Percentiles rank a stretch among this genome's conserved stretches.
Evolutionary conservation across 2,329 filamentous ascomycete species (phyloP).

Genomic region (Parastagonospora avenae): DNA sequence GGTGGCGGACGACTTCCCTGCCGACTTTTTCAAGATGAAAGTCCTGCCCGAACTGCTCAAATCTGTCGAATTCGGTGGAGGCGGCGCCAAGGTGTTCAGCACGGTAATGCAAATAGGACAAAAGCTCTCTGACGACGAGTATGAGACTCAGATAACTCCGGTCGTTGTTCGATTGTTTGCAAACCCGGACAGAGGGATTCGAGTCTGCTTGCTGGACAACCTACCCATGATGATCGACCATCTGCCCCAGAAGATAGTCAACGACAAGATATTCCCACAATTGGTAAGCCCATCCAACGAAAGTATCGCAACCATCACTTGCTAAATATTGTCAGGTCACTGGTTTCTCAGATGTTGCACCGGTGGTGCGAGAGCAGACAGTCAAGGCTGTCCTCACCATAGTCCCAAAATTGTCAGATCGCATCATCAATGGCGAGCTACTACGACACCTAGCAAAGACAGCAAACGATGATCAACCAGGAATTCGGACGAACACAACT

Average conservation of each 20-base stretch:
- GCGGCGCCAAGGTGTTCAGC: constrained; percentile 85
- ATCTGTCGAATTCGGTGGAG: constrained; percentile 96
- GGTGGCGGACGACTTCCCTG: constrained; percentile 90
- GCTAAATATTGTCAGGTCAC: constrained; percentile 66
- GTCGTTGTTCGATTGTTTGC: constrained; percentile 86
- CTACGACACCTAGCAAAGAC: constrained; percentile 91
- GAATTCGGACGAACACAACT: constrained; percentile 96
- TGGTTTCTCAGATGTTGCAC: constrained; percentile 89
- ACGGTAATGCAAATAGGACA: constrained; percentile 89
- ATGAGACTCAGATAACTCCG: constrained; percentile 80
- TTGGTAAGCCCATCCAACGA: constrained; percentile 61
- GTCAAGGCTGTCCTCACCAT: constrained; percentile 91
- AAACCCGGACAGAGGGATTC: constrained; percentile 88
- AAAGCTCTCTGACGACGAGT: constrained; percentile 89
- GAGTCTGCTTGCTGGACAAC: constrained; percentile 88
- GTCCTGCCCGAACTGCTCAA: constrained; percentile 95
- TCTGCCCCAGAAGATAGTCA: constrained; percentile 84
- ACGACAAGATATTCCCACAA: constrained; percentile 95
- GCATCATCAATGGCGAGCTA: constrained; percentile 91
- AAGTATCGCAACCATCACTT: neutral
- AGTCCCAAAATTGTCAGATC: constrained; percentile 86
- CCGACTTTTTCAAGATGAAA: constrained; percentile 98
- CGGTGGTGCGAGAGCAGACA: constrained; percentile 92
- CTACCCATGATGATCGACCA: constrained; percentile 90
- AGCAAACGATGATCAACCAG: constrained; percentile 95